Conservation (phyloP, 371 early-diverging fungal genomes). For the Nosema muscidifuracis region DNA sequence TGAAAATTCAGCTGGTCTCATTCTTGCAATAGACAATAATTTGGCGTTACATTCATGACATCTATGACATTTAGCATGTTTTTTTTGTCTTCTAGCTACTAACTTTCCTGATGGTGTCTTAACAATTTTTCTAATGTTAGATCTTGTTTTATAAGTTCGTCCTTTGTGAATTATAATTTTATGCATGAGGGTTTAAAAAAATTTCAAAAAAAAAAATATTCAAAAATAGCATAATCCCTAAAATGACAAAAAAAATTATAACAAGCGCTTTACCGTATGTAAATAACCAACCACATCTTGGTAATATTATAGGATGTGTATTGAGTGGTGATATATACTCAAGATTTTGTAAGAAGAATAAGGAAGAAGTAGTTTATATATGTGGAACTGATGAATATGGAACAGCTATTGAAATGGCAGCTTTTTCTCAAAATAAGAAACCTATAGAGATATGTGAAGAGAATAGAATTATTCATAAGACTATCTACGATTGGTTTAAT, state of each 20-base stretch:
- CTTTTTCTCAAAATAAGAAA: slow-evolving; percentile 64
- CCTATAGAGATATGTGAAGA: slow-evolving; percentile 89
- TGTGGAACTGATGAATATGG: slow-evolving; percentile 99
- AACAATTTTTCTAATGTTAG: slow-evolving; percentile 50
- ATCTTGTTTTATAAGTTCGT: slow-evolving; percentile 58
- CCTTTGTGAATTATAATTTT: slow-evolving; percentile 39
- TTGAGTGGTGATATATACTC: slow-evolving; percentile 94
- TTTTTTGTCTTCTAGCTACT: slow-evolving; percentile 45
- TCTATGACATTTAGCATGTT: slow-evolving; percentile 55
- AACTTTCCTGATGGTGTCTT: slow-evolving; percentile 47
- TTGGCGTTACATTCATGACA: slow-evolving; percentile 61
- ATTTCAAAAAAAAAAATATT: neutral
- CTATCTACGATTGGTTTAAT: slow-evolving; percentile 88
- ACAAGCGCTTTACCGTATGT: slow-evolving; percentile 97
- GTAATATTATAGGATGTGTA: slow-evolving; percentile 95
- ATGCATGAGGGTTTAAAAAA: slow-evolving; percentile 20
- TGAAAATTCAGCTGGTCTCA: slow-evolving; percentile 61
- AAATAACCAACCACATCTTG: slow-evolving; percentile 98
- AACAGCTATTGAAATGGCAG: slow-evolving; percentile 98
- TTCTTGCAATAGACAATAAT: slow-evolving; percentile 48
- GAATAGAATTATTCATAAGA: slow-evolving; percentile 77
- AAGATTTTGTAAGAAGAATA: slow-evolving; percentile 79
- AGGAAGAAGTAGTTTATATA: slow-evolving; percentile 79
- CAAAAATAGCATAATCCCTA: neutral
- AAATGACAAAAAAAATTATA: slow-evolving; percentile 66